These are phyloP conservation scores for Pichia kluyveri DNA, from an alignment of 805 yeast species.

Conservation along the genomic window DNA sequence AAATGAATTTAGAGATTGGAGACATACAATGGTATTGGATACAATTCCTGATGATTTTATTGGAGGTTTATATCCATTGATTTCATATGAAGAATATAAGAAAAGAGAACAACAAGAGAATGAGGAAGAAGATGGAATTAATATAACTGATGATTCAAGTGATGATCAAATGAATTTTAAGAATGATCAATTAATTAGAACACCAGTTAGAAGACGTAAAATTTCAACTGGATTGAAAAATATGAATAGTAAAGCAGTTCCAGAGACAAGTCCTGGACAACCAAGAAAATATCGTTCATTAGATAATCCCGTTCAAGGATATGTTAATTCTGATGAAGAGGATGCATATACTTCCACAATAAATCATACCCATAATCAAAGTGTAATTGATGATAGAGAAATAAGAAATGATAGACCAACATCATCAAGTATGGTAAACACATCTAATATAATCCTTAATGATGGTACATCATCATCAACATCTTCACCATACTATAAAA, in stretches of 20 bases:
- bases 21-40: constrained; percentile 79
- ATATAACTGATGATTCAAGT: constrained; percentile 13
- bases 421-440: not conserved
- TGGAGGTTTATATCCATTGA: constrained; percentile 58
- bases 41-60: constrained; percentile 54
- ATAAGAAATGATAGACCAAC: constrained; percentile 1
- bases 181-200: constrained; percentile 38
- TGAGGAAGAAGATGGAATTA: constrained; percentile 15
- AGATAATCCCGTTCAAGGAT: constrained; percentile 22
- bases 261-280: constrained; percentile 92
- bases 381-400: constrained; percentile 12
- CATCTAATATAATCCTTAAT: constrained; percentile 7
- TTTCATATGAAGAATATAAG: constrained; percentile 53
- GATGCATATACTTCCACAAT: constrained; percentile 15
- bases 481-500: constrained; percentile 26
- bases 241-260: constrained; percentile 58
- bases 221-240: constrained; percentile 57
- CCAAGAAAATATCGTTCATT: constrained; percentile 63
- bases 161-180: constrained; percentile 19
- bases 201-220: constrained; percentile 67
- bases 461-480: constrained; percentile 24
- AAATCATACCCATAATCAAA: constrained; percentile 8
- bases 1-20: constrained; percentile 93
- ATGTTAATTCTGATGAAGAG: constrained; percentile 30
- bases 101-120: constrained; percentile 28